phyloP scores from a whole-genome alignment of 176 grass and related monocot species.

The Chrysopogon serrulatus region DNA sequence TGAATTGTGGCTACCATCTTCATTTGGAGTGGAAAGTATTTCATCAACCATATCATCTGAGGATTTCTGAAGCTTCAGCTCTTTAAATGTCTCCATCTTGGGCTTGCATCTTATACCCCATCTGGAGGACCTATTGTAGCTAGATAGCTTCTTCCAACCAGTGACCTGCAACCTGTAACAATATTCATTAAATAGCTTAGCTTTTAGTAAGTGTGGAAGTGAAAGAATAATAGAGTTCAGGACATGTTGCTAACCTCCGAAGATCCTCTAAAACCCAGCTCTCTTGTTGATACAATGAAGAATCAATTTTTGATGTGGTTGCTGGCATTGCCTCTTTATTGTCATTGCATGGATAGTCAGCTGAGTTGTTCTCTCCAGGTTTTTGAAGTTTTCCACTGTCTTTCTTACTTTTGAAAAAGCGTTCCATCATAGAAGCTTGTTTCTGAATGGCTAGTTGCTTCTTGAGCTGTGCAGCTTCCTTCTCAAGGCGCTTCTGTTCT shows the following conservation, averaged over 20 bases:
- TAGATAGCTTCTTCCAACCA: conserved; percentile 68
- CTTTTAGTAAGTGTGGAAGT: background rate
- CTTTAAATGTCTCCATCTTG: conserved; percentile 68
- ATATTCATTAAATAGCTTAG: background rate
- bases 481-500: conserved; percentile 75
- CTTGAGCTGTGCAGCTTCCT: conserved; percentile 75
- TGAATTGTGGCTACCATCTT: conserved; percentile 29
- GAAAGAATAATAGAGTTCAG: background rate
- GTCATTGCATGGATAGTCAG: conserved; percentile 16
- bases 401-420: conserved; percentile 81
- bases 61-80: conserved; percentile 72
- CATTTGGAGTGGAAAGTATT: conserved; percentile 35
- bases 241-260: conserved; percentile 52
- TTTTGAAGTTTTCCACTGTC: conserved; percentile 33
- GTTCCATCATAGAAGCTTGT: conserved; percentile 90
- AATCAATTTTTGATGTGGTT: conserved; percentile 76
- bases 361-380: conserved; percentile 31
- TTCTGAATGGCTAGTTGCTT: conserved; percentile 68
- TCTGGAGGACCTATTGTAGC: conserved; percentile 38
- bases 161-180: conserved; percentile 56
- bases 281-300: conserved; percentile 53
- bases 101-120: conserved; percentile 82
- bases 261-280: conserved; percentile 49
- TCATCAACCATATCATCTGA: conserved; percentile 48
- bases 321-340: conserved; percentile 33